Evolutionary conservation across 2,329 filamentous ascomycete species (phyloP), one percentile per base, ranked within the genome.

Genomic region (Macrophomina phaseolina): DNA sequence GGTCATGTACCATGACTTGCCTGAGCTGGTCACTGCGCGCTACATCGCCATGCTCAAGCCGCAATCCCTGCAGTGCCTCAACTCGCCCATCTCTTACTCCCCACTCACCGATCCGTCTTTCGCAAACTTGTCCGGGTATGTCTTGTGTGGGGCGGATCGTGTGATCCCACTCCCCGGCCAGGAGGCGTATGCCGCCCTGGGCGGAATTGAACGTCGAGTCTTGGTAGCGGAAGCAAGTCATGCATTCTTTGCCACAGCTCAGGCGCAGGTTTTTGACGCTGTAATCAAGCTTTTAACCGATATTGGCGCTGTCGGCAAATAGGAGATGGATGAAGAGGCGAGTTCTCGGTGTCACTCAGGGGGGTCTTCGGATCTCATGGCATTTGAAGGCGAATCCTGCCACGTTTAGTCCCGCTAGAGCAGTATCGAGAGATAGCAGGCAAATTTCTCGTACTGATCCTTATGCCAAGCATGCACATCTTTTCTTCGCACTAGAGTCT

Each of bases 81-180:
- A 60, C 4, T 38, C 49, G 34, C 53, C 52, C 7, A 52, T 65
- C 18, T 52, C 51, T 4, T 67, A 56, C 30, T 65, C 67, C 38
- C 67, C 67, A 16, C 67, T 67, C 16, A 23, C 45, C 16, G 67
- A 67, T 23, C 55, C 56, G 1, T 40, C 11, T 32, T 68, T 64
- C 36, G 11, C 38, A 32, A 48, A 53, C 38, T 34, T 23, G 11
- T 67, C 64, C 38, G 67, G 40, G 16, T 68, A 68, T 36, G 61
- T 68, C 36, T 58, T 64, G 34, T 67, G 65, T 7, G 67, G 61
- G 28, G 60, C 75, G 30, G 73, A 78, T 51, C 67, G 62, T 28
- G 71, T 71, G 1, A 42, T 77, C n/a, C 69, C 71, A 6, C 62
- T 68, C 5, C 51, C 67, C 3, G 36, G 72, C 2, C 74, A 77